Percentiles rank a stretch among this genome's conserved stretches.
phyloP scores from a whole-genome alignment of 169 alveolate genomes.

The Cryptosporidium xiaoi region DNA sequence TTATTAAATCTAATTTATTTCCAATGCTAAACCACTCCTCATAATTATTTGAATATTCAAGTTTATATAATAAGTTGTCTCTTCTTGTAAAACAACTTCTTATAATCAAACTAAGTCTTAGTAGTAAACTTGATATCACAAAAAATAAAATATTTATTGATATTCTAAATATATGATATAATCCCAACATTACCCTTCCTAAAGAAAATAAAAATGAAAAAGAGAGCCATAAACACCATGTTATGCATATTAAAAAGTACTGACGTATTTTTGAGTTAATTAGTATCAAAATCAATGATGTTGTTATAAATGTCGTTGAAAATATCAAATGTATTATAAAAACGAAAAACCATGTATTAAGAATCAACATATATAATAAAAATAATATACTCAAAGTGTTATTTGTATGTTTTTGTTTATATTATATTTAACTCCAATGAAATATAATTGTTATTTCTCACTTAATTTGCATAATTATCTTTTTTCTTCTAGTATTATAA shows the following conservation, averaged over 20 bases:
- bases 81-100: constrained; percentile 43
- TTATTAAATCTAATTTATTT: constrained; percentile 39
- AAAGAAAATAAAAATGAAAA: constrained; percentile 59
- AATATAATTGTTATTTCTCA: no score
- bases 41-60: constrained; percentile 57
- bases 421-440: no score
- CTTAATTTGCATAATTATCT: no score
- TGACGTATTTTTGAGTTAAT: constrained; percentile 53
- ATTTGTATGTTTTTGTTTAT: no score
- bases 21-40: constrained; percentile 75
- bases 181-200: constrained; percentile 65
- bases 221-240: constrained; percentile 70
- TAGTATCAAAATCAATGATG: constrained; percentile 35
- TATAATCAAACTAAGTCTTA: constrained; percentile 52
- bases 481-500: no score
- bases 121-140: constrained; percentile 42
- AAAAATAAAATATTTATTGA: constrained; percentile 34
- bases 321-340: constrained; percentile 64
- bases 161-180: constrained; percentile 55
- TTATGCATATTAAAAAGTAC: constrained; percentile 50
- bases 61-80: constrained; percentile 40
- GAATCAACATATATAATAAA: constrained; percentile 7
- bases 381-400: no score
- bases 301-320: constrained; percentile 70
- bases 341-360: constrained; percentile 37